phyloP scores from a whole-genome alignment of 2,329 filamentous ascomycete genomes.

The Sarocladium strictum region DNA sequence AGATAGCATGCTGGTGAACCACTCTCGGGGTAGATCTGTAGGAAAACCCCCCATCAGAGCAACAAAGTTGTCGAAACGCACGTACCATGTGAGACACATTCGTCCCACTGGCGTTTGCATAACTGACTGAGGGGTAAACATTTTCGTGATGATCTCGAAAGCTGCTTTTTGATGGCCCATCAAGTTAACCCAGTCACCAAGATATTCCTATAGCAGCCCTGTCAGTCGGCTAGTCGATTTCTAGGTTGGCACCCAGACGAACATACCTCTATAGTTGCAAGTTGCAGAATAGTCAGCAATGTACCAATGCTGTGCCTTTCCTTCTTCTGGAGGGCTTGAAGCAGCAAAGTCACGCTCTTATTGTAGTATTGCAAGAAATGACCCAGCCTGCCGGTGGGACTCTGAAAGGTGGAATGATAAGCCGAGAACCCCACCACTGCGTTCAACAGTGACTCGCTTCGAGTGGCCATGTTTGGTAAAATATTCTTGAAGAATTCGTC shows the following conservation, averaged over 20 bases:
- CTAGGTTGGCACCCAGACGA: not conserved
- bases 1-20: slow-evolving; percentile 63
- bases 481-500: slow-evolving; percentile 68
- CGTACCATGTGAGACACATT: slow-evolving; percentile 81
- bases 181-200: slow-evolving; percentile 93
- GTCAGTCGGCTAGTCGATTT: slow-evolving; percentile 11
- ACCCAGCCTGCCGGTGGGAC: slow-evolving; percentile 66
- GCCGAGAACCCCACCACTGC: slow-evolving; percentile 83
- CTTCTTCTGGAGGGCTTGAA: slow-evolving; percentile 63
- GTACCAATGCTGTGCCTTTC: slow-evolving; percentile 68
- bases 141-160: slow-evolving; percentile 67
- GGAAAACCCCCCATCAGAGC: slow-evolving; percentile 77
- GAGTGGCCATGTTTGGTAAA: slow-evolving; percentile 66
- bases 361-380: slow-evolving; percentile 89
- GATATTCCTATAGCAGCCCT: slow-evolving; percentile 66
- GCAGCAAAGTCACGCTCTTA: slow-evolving; percentile 71
- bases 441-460: slow-evolving; percentile 74
- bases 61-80: slow-evolving; percentile 79
- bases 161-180: slow-evolving; percentile 91
- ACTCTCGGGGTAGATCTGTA: slow-evolving; percentile 67
- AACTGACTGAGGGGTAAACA: slow-evolving; percentile 72
- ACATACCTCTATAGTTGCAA: slow-evolving; percentile 86
- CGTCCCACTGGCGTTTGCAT: slow-evolving; percentile 65
- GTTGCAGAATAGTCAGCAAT: slow-evolving; percentile 79
- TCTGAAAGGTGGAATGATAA: slow-evolving; percentile 72